Conservation (phyloP, 2,329 filamentous ascomycete species). For the Fusarium pilosicola region DNA sequence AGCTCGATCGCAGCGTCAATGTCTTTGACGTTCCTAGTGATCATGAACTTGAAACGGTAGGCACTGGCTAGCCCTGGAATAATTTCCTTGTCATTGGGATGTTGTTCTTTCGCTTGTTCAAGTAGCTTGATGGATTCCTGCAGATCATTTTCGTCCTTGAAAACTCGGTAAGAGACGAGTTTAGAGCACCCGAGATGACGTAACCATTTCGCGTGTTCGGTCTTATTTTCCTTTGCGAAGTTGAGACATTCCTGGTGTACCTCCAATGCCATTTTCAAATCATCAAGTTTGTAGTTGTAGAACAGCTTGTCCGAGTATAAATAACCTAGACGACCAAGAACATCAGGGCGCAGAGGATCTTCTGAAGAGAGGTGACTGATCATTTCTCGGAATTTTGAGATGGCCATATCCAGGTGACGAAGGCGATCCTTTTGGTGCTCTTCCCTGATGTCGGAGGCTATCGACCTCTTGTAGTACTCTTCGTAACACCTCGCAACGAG, state of each 20-base stretch:
- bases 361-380: fast-evolving
- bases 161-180: fast-evolving
- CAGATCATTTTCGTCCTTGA: fast-evolving
- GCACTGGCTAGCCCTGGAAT: background rate
- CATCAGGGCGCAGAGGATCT: background rate
- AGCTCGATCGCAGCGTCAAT: background rate
- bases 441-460: background rate
- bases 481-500: background rate
- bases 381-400: background rate
- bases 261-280: background rate
- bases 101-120: background rate
- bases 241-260: background rate
- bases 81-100: fast-evolving
- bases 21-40: background rate
- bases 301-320: background rate
- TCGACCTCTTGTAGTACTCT: background rate
- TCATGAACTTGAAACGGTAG: background rate
- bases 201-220: background rate
- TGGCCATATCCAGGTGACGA: background rate
- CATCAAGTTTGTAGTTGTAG: background rate
- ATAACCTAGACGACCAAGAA: background rate
- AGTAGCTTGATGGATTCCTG: background rate
- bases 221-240: fast-evolving
- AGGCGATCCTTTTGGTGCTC: fast-evolving
- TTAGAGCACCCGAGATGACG: background rate